Evolutionary conservation across 2,329 filamentous ascomycete genomes (phyloP).

Genomic region (Hymenoscyphus infarciens): DNA sequence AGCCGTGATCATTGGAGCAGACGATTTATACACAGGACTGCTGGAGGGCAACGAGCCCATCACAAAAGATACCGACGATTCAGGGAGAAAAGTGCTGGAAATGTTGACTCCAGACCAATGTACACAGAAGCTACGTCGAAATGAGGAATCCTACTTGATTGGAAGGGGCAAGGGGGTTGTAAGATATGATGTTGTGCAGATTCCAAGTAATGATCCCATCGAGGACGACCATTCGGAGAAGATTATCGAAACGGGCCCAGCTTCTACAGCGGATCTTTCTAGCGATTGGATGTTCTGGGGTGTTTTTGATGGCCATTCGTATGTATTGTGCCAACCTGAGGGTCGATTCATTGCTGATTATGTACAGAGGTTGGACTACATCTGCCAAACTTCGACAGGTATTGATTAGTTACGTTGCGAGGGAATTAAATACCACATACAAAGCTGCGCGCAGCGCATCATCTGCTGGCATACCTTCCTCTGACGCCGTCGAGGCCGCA

Average conservation of each 20-base stretch:
- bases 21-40: conserved; percentile 84
- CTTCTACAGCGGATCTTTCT: conserved; percentile 43
- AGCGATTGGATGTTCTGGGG: conserved; percentile 99
- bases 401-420: conserved; percentile 86
- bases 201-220: conserved; percentile 95
- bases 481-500: conserved; percentile 80
- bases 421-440: conserved; percentile 90
- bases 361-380: conserved; percentile 84
- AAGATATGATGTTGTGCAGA: conserved; percentile 89
- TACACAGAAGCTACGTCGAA: conserved; percentile 80
- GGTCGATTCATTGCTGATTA: conserved; percentile 24
- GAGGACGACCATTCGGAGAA: conserved; percentile 98
- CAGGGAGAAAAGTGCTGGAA: conserved; percentile 81
- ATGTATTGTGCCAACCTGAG: conserved; percentile 37
- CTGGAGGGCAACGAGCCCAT: conserved; percentile 83
- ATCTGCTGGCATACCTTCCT: conserved; percentile 58
- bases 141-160: conserved; percentile 88
- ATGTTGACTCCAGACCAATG: conserved; percentile 97
- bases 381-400: conserved; percentile 92
- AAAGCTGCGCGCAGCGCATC: conserved; percentile 63
- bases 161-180: conserved; percentile 87
- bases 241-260: conserved; percentile 73
- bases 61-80: conserved; percentile 81
- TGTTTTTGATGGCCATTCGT: conserved; percentile 96
- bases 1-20: conserved; percentile 83